phyloP scores from a whole-genome alignment of 345 rosid species.

The Salix brachista region DNA sequence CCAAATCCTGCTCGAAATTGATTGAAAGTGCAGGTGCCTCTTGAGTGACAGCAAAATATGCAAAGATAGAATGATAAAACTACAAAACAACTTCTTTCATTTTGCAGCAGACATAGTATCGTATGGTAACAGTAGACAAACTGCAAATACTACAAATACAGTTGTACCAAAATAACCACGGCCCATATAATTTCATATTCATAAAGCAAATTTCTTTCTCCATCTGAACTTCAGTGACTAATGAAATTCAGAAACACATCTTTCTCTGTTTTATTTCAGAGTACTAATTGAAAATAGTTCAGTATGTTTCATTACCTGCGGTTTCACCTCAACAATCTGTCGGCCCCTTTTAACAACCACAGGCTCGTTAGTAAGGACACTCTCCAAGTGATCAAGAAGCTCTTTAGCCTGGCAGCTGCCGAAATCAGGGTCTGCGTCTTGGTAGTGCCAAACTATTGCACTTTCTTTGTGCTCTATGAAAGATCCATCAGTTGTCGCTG shows the following conservation, averaged over 20 bases:
- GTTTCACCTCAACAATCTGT: constrained; percentile 79
- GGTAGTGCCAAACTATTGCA: constrained; percentile 85
- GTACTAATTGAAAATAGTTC: background rate
- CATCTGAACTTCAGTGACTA: background rate
- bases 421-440: constrained; percentile 64
- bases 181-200: background rate
- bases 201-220: background rate
- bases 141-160: background rate
- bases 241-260: background rate
- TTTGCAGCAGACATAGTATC: background rate
- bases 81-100: background rate
- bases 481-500: constrained; percentile 79
- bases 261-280: background rate
- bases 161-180: background rate
- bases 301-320: constrained; percentile 54
- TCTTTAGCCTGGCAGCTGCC: constrained; percentile 79
- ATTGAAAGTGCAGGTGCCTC: background rate
- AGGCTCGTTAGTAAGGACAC: constrained; percentile 78
- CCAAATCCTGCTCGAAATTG: background rate
- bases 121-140: background rate
- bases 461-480: constrained; percentile 71
- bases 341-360: constrained; percentile 82
- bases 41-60: background rate
- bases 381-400: constrained; percentile 82
- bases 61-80: background rate